Base-by-base conservation (phyloP, 148 eudicot species). In the Amaranthus cruentus region DNA sequence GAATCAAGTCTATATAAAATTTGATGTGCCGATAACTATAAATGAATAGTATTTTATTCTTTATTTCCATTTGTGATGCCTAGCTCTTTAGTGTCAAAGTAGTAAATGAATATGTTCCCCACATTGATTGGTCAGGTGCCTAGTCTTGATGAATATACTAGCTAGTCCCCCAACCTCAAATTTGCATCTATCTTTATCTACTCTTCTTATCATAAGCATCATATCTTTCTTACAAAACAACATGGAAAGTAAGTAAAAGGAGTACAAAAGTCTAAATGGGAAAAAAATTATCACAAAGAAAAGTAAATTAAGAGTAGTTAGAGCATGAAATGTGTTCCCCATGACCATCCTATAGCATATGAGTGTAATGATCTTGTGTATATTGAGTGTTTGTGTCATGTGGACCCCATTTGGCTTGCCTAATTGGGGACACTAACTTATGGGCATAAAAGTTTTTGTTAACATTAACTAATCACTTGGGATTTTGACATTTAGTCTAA, bases 341-440 rank as follows among this genome's bases (percentile, higher is more conserved):
- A 13, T 7, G 18, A n/a, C 52, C 46, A 28, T 63, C 46, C 47
- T 67, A 12, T 60, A 44, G 68, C 77, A 68, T 64, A 74, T 81
- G 78, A 49, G 67, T 65, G 58, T 67, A 77, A 75, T 71, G 61
- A 78, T 82, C 70, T 68, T 68, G 77, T 56, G 21, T 49, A 49
- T 38, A 38, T 52, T 73, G 42, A 62, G 73, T 66, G 81, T 78
- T 71, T 65, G 73, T 62, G 81, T 75, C 65, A 71, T 43, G 72
- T 69, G 80, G 85, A 7, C 72, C 85, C 85, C 75, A 72, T 50
- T 69, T 73, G 79, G 76, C 73, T 73, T 57, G 69, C 82, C 73
- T 79, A 83, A 66, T 73, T 73, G 85, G 85, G 85, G 80, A 83
- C 85, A 83, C 44, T 44, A 76, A 76, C 61, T 73, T 59, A 79